Conservation (phyloP, 2,329 filamentous ascomycete genomes). For the Onygenales sp. region DNA sequence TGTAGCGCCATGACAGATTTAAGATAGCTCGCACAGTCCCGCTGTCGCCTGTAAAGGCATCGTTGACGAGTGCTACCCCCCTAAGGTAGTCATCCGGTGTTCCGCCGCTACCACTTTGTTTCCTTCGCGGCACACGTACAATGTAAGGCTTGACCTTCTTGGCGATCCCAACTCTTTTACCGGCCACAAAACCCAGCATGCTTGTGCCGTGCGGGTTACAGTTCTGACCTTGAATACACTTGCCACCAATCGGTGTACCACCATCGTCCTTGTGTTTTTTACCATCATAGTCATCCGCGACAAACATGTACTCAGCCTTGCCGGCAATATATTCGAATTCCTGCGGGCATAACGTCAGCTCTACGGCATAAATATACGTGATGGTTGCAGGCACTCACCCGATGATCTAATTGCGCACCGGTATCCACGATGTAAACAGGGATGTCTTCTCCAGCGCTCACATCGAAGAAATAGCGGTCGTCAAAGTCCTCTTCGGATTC, state of each 20-base stretch:
- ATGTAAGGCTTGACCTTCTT: constrained; percentile 6
- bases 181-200: constrained; percentile 6
- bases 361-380: not conserved
- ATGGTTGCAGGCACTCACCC: not conserved
- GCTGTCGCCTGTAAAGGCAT: not conserved
- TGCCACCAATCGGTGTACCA: constrained; percentile 3
- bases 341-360: not conserved
- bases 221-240: not conserved
- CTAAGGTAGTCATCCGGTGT: not conserved
- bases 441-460: constrained; percentile 4
- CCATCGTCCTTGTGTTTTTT: constrained; percentile 4
- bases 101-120: not conserved
- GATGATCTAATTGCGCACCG: constrained; percentile 4
- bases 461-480: constrained; percentile 4
- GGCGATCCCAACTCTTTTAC: constrained; percentile 2
- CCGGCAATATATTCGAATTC: constrained; percentile 7
- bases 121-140: constrained; percentile 5
- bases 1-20: constrained; percentile 1
- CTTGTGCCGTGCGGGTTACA: constrained; percentile 7
- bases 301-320: constrained; percentile 5
- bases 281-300: constrained; percentile 5
- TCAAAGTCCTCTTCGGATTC: not conserved
- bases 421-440: constrained; percentile 7
- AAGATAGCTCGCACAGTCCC: constrained; percentile 4
- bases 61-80: constrained; percentile 2